These are phyloP conservation scores for Pecoramyces ruminantium DNA, from an alignment of 192 early-diverging fungal species.

Conservation along the genomic window DNA sequence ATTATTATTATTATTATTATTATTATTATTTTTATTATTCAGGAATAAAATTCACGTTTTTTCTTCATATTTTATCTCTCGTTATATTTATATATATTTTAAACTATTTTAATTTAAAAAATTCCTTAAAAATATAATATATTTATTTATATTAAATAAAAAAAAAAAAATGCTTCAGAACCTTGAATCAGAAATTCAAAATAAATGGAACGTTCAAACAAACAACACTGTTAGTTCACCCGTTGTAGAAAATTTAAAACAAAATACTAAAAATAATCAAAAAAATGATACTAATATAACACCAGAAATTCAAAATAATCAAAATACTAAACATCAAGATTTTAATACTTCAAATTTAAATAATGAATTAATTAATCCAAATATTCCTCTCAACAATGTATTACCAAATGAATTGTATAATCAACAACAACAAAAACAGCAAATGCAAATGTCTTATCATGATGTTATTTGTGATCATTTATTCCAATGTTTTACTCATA, in stretches of 20 bases:
- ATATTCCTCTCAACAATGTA: neutral
- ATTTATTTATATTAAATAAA: neutral
- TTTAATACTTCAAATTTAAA: neutral
- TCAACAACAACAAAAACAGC: neutral
- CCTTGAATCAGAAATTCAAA: neutral
- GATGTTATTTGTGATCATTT: neutral
- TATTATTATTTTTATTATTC: no score
- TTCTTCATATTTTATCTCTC: no score
- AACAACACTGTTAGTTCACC: neutral
- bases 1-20: no score
- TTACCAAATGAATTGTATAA: neutral
- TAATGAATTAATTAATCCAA: neutral
- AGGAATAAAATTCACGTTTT: no score
- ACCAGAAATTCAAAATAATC: neutral
- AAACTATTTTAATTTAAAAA: no score
- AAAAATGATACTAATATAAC: neutral
- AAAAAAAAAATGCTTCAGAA: neutral
- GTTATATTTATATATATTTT: no score
- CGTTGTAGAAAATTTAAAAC: neutral
- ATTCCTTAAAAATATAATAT: no score
- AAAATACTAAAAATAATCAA: neutral
- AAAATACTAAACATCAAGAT: neutral
- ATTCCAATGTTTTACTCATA: neutral
- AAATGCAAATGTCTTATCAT: neutral
- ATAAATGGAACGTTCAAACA: neutral